Evolutionary conservation across 257 asterid species (phyloP).

Genomic region (Solanum ahanhuiri): DNA sequence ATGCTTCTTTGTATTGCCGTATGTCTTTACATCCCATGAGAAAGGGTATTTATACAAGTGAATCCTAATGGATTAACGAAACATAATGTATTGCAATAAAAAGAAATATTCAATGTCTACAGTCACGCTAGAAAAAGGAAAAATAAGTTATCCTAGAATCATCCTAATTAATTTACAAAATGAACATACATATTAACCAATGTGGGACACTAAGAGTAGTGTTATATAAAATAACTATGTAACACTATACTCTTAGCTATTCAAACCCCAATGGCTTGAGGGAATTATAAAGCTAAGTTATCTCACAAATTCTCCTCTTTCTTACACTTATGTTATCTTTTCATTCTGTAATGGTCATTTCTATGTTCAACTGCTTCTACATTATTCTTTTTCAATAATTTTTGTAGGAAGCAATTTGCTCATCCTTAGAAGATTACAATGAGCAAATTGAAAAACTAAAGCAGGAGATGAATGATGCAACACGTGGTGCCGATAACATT

Average conservation of each 20-base stretch:
- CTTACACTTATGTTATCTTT: not conserved
- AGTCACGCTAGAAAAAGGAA: not conserved
- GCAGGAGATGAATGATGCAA: constrained; percentile 98
- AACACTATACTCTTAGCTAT: not conserved
- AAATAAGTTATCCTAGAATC: not conserved
- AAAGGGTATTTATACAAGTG: not conserved
- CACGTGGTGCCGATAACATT: constrained; percentile 92
- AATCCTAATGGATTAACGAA: not conserved
- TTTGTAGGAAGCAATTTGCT: constrained; percentile 88
- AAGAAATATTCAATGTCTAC: not conserved
- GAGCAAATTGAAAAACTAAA: constrained; percentile 91
- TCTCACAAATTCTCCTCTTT: not conserved
- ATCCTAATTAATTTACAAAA: not conserved
- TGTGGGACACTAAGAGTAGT: not conserved
- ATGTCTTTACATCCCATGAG: not conserved
- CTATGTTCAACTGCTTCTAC: not conserved
- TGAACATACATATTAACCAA: not conserved
- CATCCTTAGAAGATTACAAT: constrained; percentile 92
- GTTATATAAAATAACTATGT: not conserved
- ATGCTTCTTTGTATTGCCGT: not conserved
- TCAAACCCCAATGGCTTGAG: not conserved
- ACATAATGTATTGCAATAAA: not conserved
- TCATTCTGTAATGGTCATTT: not conserved
- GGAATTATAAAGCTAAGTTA: not conserved
- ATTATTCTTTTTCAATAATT: not conserved